Evolutionary conservation across 345 rosid species (phyloP).

Genomic region (Corymbia maculata): DNA sequence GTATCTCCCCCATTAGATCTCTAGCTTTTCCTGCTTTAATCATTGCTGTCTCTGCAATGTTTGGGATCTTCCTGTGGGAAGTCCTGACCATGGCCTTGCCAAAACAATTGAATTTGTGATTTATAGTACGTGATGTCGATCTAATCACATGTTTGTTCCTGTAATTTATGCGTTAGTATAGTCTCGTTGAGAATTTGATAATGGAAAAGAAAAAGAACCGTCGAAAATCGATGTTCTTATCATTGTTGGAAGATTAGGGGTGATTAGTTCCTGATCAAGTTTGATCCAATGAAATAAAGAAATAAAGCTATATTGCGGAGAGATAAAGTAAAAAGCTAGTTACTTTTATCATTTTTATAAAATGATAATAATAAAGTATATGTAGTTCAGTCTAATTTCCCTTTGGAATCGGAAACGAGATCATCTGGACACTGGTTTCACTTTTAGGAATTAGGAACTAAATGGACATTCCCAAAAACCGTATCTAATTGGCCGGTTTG

Average conservation of each 20-base stretch:
- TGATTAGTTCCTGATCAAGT: too few species aligned
- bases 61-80: background rate
- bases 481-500: too few species aligned
- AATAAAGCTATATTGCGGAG: too few species aligned
- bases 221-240: background rate
- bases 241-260: background rate
- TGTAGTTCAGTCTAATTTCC: too few species aligned
- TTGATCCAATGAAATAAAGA: too few species aligned
- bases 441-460: too few species aligned
- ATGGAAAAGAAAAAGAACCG: background rate
- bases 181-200: background rate
- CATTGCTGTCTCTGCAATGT: background rate
- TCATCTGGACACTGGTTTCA: too few species aligned
- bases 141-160: background rate
- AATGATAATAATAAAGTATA: too few species aligned
- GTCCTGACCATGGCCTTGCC: background rate
- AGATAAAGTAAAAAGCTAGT: too few species aligned
- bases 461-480: too few species aligned
- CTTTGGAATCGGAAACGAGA: too few species aligned
- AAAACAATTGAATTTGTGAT: background rate
- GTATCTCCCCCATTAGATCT: background rate
- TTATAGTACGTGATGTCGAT: background rate
- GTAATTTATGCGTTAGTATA: background rate
- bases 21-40: background rate
- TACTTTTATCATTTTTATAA: too few species aligned